Evolutionary conservation across 108 stramenopile genomes (phyloP).

Genomic region (Cyclostephanos tholiformis): DNA sequence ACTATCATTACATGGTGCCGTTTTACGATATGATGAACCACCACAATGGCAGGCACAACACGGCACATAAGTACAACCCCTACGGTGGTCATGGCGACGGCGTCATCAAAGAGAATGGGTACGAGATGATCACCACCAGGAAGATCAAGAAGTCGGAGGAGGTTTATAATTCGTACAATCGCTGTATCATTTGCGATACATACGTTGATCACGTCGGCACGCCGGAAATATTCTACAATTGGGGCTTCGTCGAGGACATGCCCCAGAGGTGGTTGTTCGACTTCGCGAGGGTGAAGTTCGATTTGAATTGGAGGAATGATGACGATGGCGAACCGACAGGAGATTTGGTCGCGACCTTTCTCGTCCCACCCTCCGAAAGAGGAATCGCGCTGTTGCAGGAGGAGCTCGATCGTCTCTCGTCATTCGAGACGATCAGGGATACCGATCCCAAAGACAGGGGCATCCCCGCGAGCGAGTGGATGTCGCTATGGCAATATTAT

Average conservation of each 20-base stretch:
- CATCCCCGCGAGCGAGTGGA: constrained; percentile 27
- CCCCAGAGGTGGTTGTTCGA: constrained; percentile 76
- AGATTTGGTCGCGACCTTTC: constrained; percentile 34
- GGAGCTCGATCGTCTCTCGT: constrained; percentile 23
- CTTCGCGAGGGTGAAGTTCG: constrained; percentile 45
- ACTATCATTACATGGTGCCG: constrained; percentile 65
- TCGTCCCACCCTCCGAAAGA: constrained; percentile 39
- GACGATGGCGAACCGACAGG: constrained; percentile 22
- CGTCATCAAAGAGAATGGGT: constrained; percentile 8
- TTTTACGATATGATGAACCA: constrained; percentile 65
- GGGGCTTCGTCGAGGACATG: constrained; percentile 81
- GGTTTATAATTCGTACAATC: constrained; percentile 69
- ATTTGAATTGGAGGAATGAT: constrained; percentile 34
- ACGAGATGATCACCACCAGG: constrained; percentile 33
- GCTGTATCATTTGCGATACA: constrained; percentile 54
- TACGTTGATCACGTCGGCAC: constrained; percentile 54
- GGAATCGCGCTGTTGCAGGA: constrained; percentile 31
- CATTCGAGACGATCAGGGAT: constrained; percentile 1
- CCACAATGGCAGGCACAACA: constrained; percentile 49
- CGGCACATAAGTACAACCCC: constrained; percentile 38
- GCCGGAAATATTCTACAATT: constrained; percentile 67
- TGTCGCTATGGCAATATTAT: constrained; percentile 37
- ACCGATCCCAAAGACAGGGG: background rate
- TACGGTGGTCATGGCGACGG: constrained; percentile 15
- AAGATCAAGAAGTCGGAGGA: constrained; percentile 66